Evolutionary conservation across 768 basidiomycete species (phyloP), one percentile per base, ranked within the genome.

Genomic region (Mycena albidolilacea): DNA sequence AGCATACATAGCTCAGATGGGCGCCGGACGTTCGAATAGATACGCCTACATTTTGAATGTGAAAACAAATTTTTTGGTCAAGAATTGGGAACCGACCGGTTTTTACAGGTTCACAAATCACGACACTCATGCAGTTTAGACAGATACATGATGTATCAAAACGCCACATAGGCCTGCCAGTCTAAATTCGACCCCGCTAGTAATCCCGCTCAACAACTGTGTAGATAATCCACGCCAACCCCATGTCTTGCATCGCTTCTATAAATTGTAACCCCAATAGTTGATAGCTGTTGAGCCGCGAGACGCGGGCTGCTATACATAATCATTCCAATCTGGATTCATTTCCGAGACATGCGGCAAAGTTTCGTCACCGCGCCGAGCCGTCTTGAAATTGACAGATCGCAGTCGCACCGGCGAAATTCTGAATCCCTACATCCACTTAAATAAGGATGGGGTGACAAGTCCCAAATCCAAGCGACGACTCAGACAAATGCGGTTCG

Each of bases 241-340:
- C 58, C 37, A 19, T 59, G 58, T 41, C 41, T 5, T 43, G 5
- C 7, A 37, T 41, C 15, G 59, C 39, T 60, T 60, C 59, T 41
- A 60, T 44, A 23, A 62, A 62, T 21, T 44, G n/a, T 46, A 62
- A 62, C 43, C 60, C 63, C n/a, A 64, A 52, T 37, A 38, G 39
- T 58, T 63, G 5, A 67, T 23, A 44, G 54, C 64, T 43, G 64
- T 55, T 57, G 54, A 66, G 39, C 52, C 64, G 30, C 64, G 64
- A 66, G 64, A 66, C 23, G 64, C n/a, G 38, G 64, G 63, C 39
- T 57, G 64, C 54, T 66, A 39, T 39, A 35, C 50, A 64, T 41
- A 66, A 57, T 55, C 64, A 66, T 57, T 35, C 52, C 54, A 57
- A 66, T 66, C 54, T 66, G 64, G 64, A 66, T 66, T 57, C 64